These are phyloP conservation scores for Starmerella floricola DNA, from an alignment of 805 yeast species.

Conservation along the genomic window DNA sequence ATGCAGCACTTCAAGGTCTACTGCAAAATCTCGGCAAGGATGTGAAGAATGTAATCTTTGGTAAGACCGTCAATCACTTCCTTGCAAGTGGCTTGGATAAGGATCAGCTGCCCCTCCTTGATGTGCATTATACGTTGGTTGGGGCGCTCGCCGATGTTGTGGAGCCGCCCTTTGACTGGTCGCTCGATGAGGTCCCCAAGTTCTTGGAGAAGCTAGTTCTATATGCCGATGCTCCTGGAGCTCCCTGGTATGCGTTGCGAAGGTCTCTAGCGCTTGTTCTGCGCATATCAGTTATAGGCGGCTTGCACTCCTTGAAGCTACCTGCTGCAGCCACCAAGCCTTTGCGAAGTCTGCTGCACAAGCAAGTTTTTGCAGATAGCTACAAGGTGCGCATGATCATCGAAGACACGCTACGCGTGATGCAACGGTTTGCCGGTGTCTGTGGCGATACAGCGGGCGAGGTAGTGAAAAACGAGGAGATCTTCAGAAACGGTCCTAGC, in stretches of 20 bases:
- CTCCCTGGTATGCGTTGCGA: background rate
- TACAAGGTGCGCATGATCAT: conserved; percentile 9
- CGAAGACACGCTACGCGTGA: conserved; percentile 15
- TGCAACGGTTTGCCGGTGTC: conserved; percentile 5
- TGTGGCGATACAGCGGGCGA: background rate
- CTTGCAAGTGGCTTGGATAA: conserved; percentile 4
- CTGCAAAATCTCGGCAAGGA: conserved; percentile 8
- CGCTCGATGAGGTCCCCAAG: conserved; percentile 7
- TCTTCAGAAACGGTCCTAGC: conserved; percentile 5
- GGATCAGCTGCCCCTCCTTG: conserved; percentile 2
- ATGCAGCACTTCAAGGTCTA: conserved; percentile 13
- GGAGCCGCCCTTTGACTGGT: conserved; percentile 9
- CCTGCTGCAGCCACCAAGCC: conserved; percentile 9
- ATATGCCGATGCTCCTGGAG: background rate
- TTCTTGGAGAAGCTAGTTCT: conserved; percentile 5
- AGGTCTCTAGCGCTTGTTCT: conserved; percentile 12
- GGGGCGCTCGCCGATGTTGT: conserved; percentile 10
- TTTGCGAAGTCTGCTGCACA: conserved; percentile 10
- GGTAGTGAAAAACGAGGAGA: background rate
- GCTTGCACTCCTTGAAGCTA: conserved; percentile 6
- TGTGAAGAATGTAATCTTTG: conserved; percentile 10
- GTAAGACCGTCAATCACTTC: conserved; percentile 7
- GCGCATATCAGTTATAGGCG: conserved; percentile 12
- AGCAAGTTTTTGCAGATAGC: conserved; percentile 13
- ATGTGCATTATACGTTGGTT: conserved; percentile 8